Evolutionary conservation across 345 rosid genomes (phyloP).

Genomic region (Passiflora organensis): DNA sequence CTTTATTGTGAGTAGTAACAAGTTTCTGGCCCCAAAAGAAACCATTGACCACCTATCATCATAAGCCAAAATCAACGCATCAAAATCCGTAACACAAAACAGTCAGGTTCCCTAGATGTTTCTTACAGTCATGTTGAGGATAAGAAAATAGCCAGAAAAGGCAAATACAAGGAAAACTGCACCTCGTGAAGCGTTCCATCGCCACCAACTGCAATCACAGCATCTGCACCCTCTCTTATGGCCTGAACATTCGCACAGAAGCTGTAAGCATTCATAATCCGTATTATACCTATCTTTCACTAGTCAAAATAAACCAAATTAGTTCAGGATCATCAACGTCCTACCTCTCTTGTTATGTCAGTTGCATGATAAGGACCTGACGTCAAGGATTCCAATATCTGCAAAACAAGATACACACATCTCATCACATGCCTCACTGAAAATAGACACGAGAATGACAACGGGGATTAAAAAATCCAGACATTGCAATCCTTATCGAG

Average conservation of each 20-base stretch:
- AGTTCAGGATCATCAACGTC: constrained; percentile 9
- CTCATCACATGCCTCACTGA: neutral
- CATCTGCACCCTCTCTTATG: constrained; percentile 86
- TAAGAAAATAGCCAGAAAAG: neutral
- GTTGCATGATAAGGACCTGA: constrained; percentile 92
- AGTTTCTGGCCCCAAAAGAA: constrained; percentile 84
- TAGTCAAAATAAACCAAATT: neutral
- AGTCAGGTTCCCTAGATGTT: neutral
- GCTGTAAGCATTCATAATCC: constrained; percentile 1
- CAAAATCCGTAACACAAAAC: no score
- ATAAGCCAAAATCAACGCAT: no score
- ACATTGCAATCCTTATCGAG: constrained; percentile 68
- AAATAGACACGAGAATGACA: neutral
- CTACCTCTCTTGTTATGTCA: constrained; percentile 92
- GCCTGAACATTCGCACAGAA: constrained; percentile 37
- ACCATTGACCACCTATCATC: constrained; percentile 78
- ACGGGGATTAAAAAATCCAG: neutral
- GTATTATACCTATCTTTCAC: no score
- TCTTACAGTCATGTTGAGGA: no score
- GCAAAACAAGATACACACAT: neutral
- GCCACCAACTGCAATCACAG: constrained; percentile 98
- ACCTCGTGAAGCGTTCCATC: constrained; percentile 99
- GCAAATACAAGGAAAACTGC: neutral
- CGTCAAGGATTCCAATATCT: constrained; percentile 81
- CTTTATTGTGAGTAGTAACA: constrained; percentile 39